Base-by-base conservation (phyloP, 495 filamentous ascomycete genomes). In the Apiosordaria backusii region DNA sequence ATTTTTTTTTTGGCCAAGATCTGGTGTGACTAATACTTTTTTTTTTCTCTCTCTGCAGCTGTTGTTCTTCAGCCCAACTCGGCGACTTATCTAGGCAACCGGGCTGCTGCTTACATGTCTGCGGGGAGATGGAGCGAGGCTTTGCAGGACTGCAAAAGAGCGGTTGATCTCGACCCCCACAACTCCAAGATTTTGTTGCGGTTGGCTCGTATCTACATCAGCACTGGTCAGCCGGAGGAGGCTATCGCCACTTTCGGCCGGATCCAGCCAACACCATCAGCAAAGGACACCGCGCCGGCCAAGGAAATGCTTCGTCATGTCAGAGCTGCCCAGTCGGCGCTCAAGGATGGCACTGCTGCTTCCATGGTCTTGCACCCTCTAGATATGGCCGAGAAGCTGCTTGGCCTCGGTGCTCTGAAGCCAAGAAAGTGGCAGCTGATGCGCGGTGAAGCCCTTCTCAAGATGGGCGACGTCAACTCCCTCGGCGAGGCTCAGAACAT, bases 401-500 rank as follows among this genome's bases (percentile, higher is more conserved):
- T 99, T 22, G 95, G 92, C 3, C 59, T 75, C 29, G 87, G 86
- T 22, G 92, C 92, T 21, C 81, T 85, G 65, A 87, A 88, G 75
- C 95, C 95, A 18, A 86, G 93, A 75, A 94, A 96, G 75, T 99
- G 95, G 95, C 89, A 88, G 71, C 79, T 99, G 65, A 86, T 99
- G 87, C 84, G 90, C 18, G 96, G 92, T 22, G 93, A 97, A 78
- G 96, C 96, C n/a, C 90, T 95, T 69, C 79, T 99, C 60, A 95
- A 91, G 83, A 93, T 98, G 90, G 90, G 90, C 62, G 93, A 90
- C 70, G 84, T 85, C 63, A 97, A 97, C 78, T 88, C 92, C 4
- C 81, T 96, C 3, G 93, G 92, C 45, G 94, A 97, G 72, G 94
- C 92, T 16, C 92, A 97, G 77, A 94, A 93, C 74, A 85, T 98